Evolutionary conservation across 1,284 basidiomycete genomes (phyloP).

Genomic region (Coriolopsis trogii): DNA sequence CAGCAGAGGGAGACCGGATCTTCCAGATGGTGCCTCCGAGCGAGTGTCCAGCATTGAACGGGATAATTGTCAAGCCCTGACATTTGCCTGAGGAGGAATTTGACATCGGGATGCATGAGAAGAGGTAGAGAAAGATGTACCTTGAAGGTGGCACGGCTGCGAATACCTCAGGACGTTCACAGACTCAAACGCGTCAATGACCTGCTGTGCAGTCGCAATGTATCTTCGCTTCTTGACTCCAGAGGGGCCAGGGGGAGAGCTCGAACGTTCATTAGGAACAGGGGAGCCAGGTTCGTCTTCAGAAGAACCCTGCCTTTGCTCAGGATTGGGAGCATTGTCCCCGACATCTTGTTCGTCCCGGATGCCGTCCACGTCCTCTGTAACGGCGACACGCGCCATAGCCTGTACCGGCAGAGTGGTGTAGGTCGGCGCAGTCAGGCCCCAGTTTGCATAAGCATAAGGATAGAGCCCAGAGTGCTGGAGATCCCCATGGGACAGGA

Average conservation of each 20-base stretch:
- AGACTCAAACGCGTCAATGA: constrained; percentile 94
- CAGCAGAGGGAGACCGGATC: constrained; percentile 94
- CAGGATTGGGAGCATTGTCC: constrained; percentile 8
- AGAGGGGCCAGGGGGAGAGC: constrained; percentile 3
- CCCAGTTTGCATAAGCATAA: constrained; percentile 88
- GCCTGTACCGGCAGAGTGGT: constrained; percentile 95
- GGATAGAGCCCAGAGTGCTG: constrained; percentile 89
- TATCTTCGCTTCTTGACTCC: constrained; percentile 49
- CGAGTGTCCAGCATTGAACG: constrained; percentile 95
- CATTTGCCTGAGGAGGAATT: constrained; percentile 68
- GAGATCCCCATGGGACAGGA: constrained; percentile 93
- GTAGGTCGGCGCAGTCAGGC: constrained; percentile 91
- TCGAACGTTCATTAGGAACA: neutral
- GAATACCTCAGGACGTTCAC: constrained; percentile 94
- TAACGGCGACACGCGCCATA: constrained; percentile 90
- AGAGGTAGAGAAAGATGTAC: constrained; percentile 43
- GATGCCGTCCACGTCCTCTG: constrained; percentile 82
- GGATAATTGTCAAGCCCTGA: constrained; percentile 92
- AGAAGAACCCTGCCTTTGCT: neutral
- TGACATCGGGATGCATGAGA: neutral
- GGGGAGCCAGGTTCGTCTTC: neutral
- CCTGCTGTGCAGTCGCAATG: constrained; percentile 79
- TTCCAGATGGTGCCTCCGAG: constrained; percentile 99
- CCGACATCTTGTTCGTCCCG: constrained; percentile 74
- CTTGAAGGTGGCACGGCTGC: constrained; percentile 94